Percentiles rank a stretch among this genome's conserved stretches.
Evolutionary conservation across 129 eudicot species (phyloP).

Genomic region (Heracleum sosnowskyi): DNA sequence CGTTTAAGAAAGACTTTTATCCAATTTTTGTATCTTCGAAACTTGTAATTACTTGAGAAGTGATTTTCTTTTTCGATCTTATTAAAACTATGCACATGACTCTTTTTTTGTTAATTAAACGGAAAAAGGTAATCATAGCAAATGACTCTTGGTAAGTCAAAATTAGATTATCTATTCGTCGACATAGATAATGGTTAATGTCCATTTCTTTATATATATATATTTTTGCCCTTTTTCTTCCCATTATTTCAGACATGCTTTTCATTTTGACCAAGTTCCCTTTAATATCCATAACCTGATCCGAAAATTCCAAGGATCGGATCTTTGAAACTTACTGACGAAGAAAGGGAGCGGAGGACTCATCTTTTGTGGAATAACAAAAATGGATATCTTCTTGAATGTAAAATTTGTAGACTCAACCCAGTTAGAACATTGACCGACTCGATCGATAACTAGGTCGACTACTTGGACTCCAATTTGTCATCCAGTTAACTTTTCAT

Average conservation of each 20-base stretch:
- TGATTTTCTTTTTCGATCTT: not conserved
- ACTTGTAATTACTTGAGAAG: no score
- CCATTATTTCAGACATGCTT: not conserved
- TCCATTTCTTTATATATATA: conserved; percentile 2
- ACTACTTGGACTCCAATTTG: no score
- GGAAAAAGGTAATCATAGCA: not conserved
- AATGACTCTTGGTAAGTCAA: not conserved
- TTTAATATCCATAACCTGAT: not conserved
- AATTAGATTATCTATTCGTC: not conserved
- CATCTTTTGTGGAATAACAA: no score
- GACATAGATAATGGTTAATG: not conserved
- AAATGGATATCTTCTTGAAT: no score
- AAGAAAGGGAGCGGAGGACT: not conserved
- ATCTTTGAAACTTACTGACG: not conserved
- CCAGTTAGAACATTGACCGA: no score
- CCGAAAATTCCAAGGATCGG: not conserved
- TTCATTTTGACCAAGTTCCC: not conserved
- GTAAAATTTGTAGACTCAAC: no score
- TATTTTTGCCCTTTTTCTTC: not conserved
- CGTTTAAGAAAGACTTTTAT: no score
- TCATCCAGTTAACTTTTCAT: no score
- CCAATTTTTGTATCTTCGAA: no score
- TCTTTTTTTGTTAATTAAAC: not conserved
- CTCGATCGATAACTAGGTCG: no score
- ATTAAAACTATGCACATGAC: not conserved